Evolutionary conservation across 164 flowering plant species (phyloP).

Genomic region (Saururus chinensis): DNA sequence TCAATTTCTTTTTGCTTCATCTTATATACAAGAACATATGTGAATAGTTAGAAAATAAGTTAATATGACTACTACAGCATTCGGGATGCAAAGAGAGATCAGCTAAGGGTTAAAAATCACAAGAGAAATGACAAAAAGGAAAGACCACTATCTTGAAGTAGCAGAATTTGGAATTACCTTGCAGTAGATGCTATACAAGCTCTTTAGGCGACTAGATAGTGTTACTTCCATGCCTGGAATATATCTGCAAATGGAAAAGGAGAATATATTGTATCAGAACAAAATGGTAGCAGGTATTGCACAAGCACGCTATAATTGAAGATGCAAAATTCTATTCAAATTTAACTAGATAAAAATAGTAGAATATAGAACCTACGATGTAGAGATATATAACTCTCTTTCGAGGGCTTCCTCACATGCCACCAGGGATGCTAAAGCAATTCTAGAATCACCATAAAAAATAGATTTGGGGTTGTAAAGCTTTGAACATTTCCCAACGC

Average conservation of each 20-base stretch:
- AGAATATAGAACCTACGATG: constrained; percentile 52
- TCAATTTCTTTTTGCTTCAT: constrained; percentile 80
- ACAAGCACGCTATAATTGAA: not conserved
- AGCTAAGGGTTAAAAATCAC: too few relatives aligned
- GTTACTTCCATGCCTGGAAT: constrained; percentile 98
- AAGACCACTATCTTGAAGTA: not conserved
- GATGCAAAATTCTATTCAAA: not conserved
- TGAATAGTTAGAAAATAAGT: too few relatives aligned
- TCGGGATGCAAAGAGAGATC: too few relatives aligned
- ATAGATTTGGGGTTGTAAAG: constrained; percentile 33
- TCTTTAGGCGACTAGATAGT: constrained; percentile 80
- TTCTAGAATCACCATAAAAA: constrained; percentile 68
- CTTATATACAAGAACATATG: constrained; percentile 18
- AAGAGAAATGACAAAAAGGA: not conserved
- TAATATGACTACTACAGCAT: too few relatives aligned
- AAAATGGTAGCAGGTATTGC: not conserved
- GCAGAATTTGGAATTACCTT: constrained; percentile 37
- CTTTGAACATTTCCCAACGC: constrained; percentile 26
- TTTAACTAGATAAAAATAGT: too few relatives aligned
- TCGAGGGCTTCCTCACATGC: constrained; percentile 89
- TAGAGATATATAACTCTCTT: constrained; percentile 69
- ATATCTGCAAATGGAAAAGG: constrained; percentile 48
- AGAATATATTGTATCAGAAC: not conserved
- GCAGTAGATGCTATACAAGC: constrained; percentile 79
- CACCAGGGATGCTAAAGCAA: constrained; percentile 73